Evolutionary conservation across 768 basidiomycete species (phyloP).

Genomic region (Infundibulicybe gibba): DNA sequence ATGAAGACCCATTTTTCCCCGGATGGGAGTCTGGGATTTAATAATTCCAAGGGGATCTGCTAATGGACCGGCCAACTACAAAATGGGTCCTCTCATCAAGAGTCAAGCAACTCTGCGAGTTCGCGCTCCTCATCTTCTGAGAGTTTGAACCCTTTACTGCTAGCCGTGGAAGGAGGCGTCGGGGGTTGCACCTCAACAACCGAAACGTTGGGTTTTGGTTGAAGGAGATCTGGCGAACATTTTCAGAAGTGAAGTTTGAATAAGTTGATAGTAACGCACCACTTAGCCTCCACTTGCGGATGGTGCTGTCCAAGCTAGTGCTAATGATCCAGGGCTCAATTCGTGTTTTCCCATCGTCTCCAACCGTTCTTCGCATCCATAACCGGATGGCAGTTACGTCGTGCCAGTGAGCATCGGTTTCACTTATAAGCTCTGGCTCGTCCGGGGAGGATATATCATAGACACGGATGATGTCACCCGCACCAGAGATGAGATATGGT

Average conservation of each 20-base stretch:
- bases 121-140: slow-evolving; percentile 91
- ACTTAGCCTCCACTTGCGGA: slow-evolving; percentile 80
- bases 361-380: slow-evolving; percentile 57
- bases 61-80: too few relatives aligned
- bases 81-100: slow-evolving; percentile 15
- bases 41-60: too few relatives aligned
- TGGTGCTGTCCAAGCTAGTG: slow-evolving; percentile 80
- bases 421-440: slow-evolving; percentile 66
- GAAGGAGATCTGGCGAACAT: slow-evolving; percentile 33
- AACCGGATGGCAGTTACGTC: slow-evolving; percentile 75
- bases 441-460: slow-evolving; percentile 72
- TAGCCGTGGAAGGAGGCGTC: slow-evolving; percentile 6
- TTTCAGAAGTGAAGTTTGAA: background rate
- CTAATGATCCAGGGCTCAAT: slow-evolving; percentile 82
- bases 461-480: slow-evolving; percentile 78
- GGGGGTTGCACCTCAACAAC: slow-evolving; percentile 8
- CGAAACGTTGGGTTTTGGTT: slow-evolving; percentile 21
- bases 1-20: slow-evolving; percentile 50
- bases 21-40: slow-evolving; percentile 26
- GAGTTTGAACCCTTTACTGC: slow-evolving; percentile 34
- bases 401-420: slow-evolving; percentile 87
- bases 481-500: slow-evolving; percentile 76
- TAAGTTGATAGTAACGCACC: slow-evolving; percentile 33
- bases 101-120: slow-evolving; percentile 67
- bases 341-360: slow-evolving; percentile 40